phyloP scores from a whole-genome alignment of 2,329 filamentous ascomycete genomes.

The Trichophyton mentagrophytes region DNA sequence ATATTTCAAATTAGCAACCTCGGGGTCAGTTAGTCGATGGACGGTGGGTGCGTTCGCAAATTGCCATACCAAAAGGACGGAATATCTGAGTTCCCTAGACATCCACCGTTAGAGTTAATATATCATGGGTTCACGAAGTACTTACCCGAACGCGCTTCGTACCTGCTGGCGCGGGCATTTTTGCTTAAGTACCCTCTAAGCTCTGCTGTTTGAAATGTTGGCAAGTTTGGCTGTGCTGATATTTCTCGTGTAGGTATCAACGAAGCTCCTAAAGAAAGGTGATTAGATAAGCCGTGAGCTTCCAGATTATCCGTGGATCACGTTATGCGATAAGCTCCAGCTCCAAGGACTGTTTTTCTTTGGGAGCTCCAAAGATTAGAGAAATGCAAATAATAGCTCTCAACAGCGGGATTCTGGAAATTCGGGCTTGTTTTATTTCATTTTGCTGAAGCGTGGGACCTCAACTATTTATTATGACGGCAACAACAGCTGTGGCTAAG shows the following conservation, averaged over 20 bases:
- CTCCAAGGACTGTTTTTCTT: background rate
- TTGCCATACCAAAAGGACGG: constrained; percentile 33
- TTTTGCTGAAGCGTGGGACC: too few species aligned
- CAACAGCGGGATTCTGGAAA: background rate
- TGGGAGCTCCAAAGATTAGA: background rate
- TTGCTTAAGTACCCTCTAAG: background rate
- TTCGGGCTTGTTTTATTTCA: background rate
- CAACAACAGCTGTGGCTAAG: constrained; percentile 46
- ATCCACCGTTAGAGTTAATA: constrained; percentile 14
- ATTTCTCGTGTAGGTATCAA: background rate
- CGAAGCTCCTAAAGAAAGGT: background rate
- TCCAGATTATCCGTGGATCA: background rate
- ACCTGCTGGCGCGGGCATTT: constrained; percentile 42
- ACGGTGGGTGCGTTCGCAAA: constrained; percentile 24
- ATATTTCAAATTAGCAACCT: background rate
- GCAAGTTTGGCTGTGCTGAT: background rate
- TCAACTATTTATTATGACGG: constrained; percentile 3
- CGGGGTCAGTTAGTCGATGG: background rate
- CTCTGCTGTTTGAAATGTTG: background rate
- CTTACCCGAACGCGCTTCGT: constrained; percentile 43
- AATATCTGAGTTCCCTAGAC: constrained; percentile 34
- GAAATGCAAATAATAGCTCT: background rate
- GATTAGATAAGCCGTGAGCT: background rate
- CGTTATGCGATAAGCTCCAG: background rate
- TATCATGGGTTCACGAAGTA: constrained; percentile 1